phyloP scores from a whole-genome alignment of 75 land plant species.

The Azolla pinnata region DNA sequence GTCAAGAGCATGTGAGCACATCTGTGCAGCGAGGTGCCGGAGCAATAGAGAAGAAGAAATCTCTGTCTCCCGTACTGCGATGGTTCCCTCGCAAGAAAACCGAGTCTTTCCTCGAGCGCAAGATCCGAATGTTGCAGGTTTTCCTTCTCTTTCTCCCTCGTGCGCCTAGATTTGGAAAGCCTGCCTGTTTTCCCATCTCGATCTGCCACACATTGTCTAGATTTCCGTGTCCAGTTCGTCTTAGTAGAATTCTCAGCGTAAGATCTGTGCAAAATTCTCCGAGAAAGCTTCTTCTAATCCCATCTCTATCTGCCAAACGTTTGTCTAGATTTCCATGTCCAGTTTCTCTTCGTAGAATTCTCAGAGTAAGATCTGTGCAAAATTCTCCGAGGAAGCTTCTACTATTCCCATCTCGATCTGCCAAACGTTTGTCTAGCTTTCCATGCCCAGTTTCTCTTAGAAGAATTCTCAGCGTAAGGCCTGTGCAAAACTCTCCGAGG shows the following conservation, averaged over 20 bases:
- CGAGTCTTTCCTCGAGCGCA: conserved; percentile 65
- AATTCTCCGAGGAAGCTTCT: too few relatives aligned
- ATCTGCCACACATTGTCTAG: background rate
- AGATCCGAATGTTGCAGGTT: conserved; percentile 76
- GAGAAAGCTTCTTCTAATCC: background rate
- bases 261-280: too few relatives aligned
- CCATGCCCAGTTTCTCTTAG: background rate
- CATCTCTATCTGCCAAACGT: too few relatives aligned
- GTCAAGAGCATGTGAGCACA: too few relatives aligned
- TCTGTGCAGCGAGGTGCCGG: too few relatives aligned
- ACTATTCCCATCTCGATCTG: background rate
- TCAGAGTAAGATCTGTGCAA: too few relatives aligned
- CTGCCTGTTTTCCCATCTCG: background rate
- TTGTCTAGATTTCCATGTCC: background rate
- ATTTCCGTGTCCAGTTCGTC: background rate
- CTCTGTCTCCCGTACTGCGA: conserved; percentile 51
- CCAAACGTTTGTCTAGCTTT: background rate
- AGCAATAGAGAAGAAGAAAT: conserved; percentile 11
- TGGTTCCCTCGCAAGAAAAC: conserved; percentile 82
- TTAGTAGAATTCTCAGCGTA: background rate
- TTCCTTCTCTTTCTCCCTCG: background rate
- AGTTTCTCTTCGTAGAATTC: background rate
- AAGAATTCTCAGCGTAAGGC: background rate
- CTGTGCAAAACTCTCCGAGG: too few relatives aligned
- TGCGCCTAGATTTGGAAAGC: background rate